These are phyloP conservation scores for Aspergillus glaucus DNA, from an alignment of 2,329 filamentous ascomycete genomes.

Conservation along the genomic window DNA sequence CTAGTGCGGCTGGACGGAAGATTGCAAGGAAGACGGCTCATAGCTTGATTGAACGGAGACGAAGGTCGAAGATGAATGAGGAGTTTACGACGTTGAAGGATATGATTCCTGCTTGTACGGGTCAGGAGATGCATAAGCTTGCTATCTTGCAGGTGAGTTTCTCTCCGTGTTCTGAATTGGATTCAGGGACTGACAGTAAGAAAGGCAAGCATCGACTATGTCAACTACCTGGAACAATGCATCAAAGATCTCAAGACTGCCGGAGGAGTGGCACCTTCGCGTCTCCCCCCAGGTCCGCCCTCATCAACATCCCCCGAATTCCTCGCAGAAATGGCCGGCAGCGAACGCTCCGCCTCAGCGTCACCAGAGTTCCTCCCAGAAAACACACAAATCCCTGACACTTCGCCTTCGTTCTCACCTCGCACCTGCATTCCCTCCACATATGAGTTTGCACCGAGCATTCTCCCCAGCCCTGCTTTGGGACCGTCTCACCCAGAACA, in stretches of 20 bases:
- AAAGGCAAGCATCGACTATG: slow-evolving; percentile 91
- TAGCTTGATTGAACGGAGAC: slow-evolving; percentile 82
- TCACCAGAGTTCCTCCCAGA: slow-evolving; percentile 30
- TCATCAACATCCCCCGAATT: slow-evolving; percentile 33
- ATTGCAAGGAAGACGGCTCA: slow-evolving; percentile 95
- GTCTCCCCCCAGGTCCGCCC: slow-evolving; percentile 20
- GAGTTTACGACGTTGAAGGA: slow-evolving; percentile 89
- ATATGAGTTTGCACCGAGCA: slow-evolving; percentile 23
- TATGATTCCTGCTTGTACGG: slow-evolving; percentile 93
- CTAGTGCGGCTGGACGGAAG: slow-evolving; percentile 83
- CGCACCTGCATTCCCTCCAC: slow-evolving; percentile 21
- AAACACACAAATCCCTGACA: slow-evolving; percentile 12
- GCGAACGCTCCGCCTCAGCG: slow-evolving; percentile 26
- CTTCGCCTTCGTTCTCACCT: slow-evolving; percentile 30
- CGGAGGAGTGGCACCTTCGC: slow-evolving; percentile 16
- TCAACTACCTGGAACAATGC: slow-evolving; percentile 88
- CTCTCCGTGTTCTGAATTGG: slow-evolving; percentile 3
- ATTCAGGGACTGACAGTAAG: slow-evolving; percentile 2
- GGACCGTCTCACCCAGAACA: slow-evolving; percentile 19
- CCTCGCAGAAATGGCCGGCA: slow-evolving; percentile 18
- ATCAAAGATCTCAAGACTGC: slow-evolving; percentile 68
- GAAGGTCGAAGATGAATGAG: slow-evolving; percentile 97
- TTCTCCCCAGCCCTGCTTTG: slow-evolving; percentile 33
- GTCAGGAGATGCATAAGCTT: slow-evolving; percentile 94
- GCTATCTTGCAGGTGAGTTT: slow-evolving; percentile 75